phyloP scores from a whole-genome alignment of 306 rosid genomes.

The Begonia loranthoides region DNA sequence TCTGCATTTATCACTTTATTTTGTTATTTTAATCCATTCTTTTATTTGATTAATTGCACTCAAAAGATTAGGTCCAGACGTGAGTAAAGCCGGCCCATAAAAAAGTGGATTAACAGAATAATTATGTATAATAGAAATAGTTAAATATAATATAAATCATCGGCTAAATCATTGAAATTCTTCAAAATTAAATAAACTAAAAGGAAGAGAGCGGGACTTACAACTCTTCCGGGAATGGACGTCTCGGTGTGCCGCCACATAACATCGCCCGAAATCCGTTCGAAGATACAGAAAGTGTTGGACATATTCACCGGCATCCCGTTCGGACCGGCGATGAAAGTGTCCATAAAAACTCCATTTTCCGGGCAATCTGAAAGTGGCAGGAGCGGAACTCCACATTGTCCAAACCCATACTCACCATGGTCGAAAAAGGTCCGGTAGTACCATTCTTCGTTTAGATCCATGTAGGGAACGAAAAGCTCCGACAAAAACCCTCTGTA shows the following conservation, averaged over 20 bases:
- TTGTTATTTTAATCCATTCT: too few species aligned
- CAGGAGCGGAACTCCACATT: constrained; percentile 24
- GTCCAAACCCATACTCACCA: constrained; percentile 50
- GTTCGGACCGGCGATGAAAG: constrained; percentile 22
- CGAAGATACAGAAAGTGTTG: constrained; percentile 55
- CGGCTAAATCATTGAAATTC: too few species aligned
- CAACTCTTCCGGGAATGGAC: constrained; percentile 12
- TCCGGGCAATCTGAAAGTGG: constrained; percentile 42
- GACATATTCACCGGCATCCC: constrained; percentile 28
- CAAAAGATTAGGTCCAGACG: too few species aligned
- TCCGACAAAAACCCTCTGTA: constrained; percentile 52
- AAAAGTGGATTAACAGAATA: too few species aligned
- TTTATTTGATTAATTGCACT: too few species aligned
- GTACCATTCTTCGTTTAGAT: constrained; percentile 50
- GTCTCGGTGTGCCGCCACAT: constrained; percentile 64
- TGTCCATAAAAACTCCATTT: constrained; percentile 40
- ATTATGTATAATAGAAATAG: too few species aligned
- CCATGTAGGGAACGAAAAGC: constrained; percentile 50
- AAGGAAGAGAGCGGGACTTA: background rate
- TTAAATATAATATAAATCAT: too few species aligned
- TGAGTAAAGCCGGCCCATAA: too few species aligned
- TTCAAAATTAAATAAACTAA: background rate
- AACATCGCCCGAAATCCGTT: constrained; percentile 29
- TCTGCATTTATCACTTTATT: constrained; percentile 14
- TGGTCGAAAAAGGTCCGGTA: constrained; percentile 33